These are phyloP conservation scores for Pichia nanzhaoensis DNA, from an alignment of 805 yeast species.

Conservation along the genomic window DNA sequence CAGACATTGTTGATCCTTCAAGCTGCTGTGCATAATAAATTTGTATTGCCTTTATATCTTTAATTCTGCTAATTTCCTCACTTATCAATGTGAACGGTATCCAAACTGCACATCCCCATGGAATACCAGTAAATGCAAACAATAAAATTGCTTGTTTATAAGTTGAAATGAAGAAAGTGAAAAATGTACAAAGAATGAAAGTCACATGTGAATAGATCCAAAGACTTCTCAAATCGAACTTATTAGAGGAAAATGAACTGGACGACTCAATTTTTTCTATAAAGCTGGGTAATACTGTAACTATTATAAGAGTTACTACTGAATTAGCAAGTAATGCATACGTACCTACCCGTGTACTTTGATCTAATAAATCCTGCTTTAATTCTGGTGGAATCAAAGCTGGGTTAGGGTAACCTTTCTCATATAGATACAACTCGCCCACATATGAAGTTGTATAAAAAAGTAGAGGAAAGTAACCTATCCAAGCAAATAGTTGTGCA, in stretches of 20 bases:
- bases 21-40: slow-evolving; percentile 17
- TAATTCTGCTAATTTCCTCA: slow-evolving; percentile 48
- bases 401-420: slow-evolving; percentile 33
- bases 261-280: slow-evolving; percentile 21
- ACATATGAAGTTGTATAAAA: slow-evolving; percentile 62
- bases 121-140: slow-evolving; percentile 48
- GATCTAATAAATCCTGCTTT: slow-evolving; percentile 32
- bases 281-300: slow-evolving; percentile 38
- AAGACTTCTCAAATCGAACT: slow-evolving; percentile 29
- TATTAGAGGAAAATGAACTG: slow-evolving; percentile 2
- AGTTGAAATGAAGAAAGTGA: slow-evolving; percentile 39
- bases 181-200: slow-evolving; percentile 41
- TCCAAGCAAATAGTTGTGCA: slow-evolving; percentile 61
- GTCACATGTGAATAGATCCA: slow-evolving; percentile 48
- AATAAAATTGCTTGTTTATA: slow-evolving; percentile 40
- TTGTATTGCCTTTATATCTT: slow-evolving; percentile 36
- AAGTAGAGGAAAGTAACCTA: slow-evolving; percentile 60
- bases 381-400: slow-evolving; percentile 36
- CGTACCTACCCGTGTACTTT: slow-evolving; percentile 46
- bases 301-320: slow-evolving; percentile 38
- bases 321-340: slow-evolving; percentile 46
- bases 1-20: slow-evolving; percentile 4
- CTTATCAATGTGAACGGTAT: slow-evolving; percentile 59
- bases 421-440: slow-evolving; percentile 47
- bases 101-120: slow-evolving; percentile 66